Percentiles rank a stretch among this genome's conserved stretches.
phyloP scores from a whole-genome alignment of 2,329 filamentous ascomycete genomes.

The Curvularia lunata region DNA sequence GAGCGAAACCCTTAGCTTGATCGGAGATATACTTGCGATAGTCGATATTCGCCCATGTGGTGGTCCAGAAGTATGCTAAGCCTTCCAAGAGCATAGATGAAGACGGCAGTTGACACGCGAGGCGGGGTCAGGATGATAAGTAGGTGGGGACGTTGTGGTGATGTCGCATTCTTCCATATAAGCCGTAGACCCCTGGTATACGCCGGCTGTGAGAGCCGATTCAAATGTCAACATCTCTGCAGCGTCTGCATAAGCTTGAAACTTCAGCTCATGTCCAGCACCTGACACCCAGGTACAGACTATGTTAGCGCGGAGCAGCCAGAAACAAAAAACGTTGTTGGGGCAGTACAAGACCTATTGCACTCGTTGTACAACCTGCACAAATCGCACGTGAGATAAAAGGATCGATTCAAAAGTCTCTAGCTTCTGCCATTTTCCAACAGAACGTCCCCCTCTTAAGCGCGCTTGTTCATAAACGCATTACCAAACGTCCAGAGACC shows the following conservation, averaged over 20 bases:
- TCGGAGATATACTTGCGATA: constrained; percentile 25
- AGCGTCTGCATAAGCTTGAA: background rate
- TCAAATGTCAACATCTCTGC: background rate
- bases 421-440: background rate
- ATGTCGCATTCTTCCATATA: constrained; percentile 20
- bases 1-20: constrained; percentile 19
- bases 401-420: background rate
- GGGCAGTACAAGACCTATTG: background rate
- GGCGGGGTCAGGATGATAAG: constrained; percentile 4
- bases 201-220: constrained; percentile 18
- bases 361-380: background rate
- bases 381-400: background rate
- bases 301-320: background rate
- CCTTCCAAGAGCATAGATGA: constrained; percentile 2
- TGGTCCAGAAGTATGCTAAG: constrained; percentile 17
- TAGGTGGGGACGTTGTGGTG: constrained; percentile 17
- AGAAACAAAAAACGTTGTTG: background rate
- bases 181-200: constrained; percentile 12
- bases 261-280: background rate
- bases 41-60: constrained; percentile 17
- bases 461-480: constrained; percentile 56
- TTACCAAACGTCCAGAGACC: constrained; percentile 81
- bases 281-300: background rate
- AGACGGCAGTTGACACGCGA: constrained; percentile 28
- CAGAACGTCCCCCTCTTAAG: background rate